A percentile compares a stretch with the other conserved stretches of the same genome.
Evolutionary conservation across 352 stramenopile genomes (phyloP).

Genomic region (Pythium aphanidermatum): DNA sequence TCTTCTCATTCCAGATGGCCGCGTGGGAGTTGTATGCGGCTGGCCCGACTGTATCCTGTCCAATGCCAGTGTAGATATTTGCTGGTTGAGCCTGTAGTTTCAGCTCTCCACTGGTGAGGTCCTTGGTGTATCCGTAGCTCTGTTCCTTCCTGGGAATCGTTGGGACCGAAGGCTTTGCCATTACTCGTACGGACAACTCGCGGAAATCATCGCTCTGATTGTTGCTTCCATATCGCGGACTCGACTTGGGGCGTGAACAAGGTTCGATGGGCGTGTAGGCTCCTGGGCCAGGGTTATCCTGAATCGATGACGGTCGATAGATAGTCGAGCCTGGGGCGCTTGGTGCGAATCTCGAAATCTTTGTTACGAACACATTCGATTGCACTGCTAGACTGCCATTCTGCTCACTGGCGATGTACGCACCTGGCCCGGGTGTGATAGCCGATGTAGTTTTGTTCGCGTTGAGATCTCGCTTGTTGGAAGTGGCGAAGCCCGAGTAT

Average conservation of each 20-base stretch:
- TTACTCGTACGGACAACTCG: neutral
- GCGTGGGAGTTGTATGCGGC: constrained; percentile 53
- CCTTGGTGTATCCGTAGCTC: constrained; percentile 63
- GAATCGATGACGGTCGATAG: constrained; percentile 54
- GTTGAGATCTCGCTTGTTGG: constrained; percentile 69
- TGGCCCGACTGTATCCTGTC: constrained; percentile 64
- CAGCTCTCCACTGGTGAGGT: constrained; percentile 33
- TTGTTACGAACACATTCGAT: constrained; percentile 69
- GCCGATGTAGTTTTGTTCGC: constrained; percentile 73
- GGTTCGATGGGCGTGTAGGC: constrained; percentile 14
- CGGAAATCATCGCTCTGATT: constrained; percentile 11
- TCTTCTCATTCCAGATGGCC: constrained; percentile 57
- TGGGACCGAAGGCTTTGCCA: constrained; percentile 51
- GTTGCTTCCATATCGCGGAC: neutral
- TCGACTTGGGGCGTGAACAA: too few relatives aligned
- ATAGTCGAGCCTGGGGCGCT: constrained; percentile 65
- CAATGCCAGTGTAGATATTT: constrained; percentile 58
- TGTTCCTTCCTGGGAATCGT: constrained; percentile 70
- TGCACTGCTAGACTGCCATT: constrained; percentile 7
- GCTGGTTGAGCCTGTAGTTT: constrained; percentile 34
- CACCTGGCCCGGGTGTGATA: constrained; percentile 64
- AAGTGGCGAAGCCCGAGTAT: constrained; percentile 68
- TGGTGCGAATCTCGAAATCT: constrained; percentile 71
- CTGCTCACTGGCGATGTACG: constrained; percentile 32
- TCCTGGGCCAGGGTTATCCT: constrained; percentile 63